phyloP scores from a whole-genome alignment of 2,329 filamentous ascomycete genomes.

The Hortaea werneckii region DNA sequence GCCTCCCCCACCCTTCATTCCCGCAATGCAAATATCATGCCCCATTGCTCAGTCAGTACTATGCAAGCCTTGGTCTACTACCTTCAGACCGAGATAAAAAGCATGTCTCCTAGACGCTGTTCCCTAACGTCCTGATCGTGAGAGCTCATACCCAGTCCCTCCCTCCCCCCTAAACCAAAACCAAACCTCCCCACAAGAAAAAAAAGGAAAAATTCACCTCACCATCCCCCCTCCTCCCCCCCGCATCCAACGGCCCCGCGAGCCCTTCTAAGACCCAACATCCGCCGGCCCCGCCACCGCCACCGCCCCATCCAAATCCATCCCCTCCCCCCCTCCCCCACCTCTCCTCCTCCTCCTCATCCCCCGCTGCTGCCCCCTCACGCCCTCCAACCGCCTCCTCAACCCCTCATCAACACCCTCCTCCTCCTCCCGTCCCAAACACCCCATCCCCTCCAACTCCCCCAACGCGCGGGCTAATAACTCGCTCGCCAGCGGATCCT shows the following conservation, averaged over 20 bases:
- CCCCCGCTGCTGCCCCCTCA: slow-evolving; percentile 1
- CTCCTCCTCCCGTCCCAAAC: slow-evolving; percentile 38
- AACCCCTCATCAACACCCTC: slow-evolving; percentile 19
- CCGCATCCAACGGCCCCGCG: background rate
- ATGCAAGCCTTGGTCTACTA: too few relatives aligned
- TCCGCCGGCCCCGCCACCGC: background rate
- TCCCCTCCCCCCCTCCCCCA: slow-evolving; percentile 10
- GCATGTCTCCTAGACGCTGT: too few relatives aligned
- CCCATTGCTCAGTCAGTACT: too few relatives aligned
- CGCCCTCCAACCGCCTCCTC: slow-evolving; percentile 8
- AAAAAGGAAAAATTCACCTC: too few relatives aligned
- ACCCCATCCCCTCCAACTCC: slow-evolving; percentile 44
- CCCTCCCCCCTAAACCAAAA: too few relatives aligned
- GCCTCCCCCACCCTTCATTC: too few relatives aligned
- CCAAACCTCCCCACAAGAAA: too few relatives aligned
- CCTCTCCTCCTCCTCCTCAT: slow-evolving; percentile 1
- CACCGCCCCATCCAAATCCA: slow-evolving; percentile 13
- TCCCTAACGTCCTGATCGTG: too few relatives aligned
- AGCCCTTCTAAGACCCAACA: background rate
- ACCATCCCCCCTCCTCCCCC: too few relatives aligned
- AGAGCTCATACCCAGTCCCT: too few relatives aligned
- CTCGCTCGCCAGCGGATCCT: slow-evolving; percentile 73
- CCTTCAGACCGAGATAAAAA: too few relatives aligned
- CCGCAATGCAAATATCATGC: too few relatives aligned
- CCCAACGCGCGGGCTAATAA: slow-evolving; percentile 62